Evolutionary conservation across 257 asterid species (phyloP), one percentile per base, ranked within the genome.

Genomic region (Prunella vulgaris): DNA sequence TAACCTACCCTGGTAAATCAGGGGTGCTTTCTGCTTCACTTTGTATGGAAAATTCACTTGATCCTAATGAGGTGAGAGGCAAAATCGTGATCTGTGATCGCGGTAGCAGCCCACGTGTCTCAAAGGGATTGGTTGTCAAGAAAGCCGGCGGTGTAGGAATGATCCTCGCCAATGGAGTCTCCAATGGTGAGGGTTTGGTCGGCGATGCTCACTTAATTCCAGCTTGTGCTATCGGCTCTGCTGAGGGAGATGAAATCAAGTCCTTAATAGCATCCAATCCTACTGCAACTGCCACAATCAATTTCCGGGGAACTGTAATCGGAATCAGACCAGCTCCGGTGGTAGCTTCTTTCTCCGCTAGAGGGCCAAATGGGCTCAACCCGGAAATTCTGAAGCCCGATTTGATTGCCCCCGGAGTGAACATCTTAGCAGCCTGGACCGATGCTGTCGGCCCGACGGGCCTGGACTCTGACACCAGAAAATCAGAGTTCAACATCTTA

Each of bases 241-340:
- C 72, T 0, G 98, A 80, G 35, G 98, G 97, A 3, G 93, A 93
- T 57, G 77, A 79, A 40, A 88, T 93, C 20, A 93, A 93, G 66
- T 76, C 96, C 1, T 88, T 73, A 21, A 42, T 88, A 20, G 75
- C 84, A 0, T 71, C 90, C 2, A 67, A 81, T 28, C 81, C 84
- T 0, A 3, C 68, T 0, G 92, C 94, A 25, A 78, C 78, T 0
- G 97, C 95, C 13, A 90, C 98, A 0, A 85, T 93, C 15, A 69
- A 66, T 67, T 90, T 93, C 80, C 71, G 65, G 1, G 97, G 97
- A 21, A 93, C 98, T 2, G 77, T 88, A 3, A 46, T 90, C 10
- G 98, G 98, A 2, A 78, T 87, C 72, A 90, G 84, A 66, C 98
- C 98, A 0, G 98, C 98, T 44, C 97, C 98, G 5, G 97, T 93